A percentile compares a stretch with the other conserved stretches of the same genome.
phyloP scores from a whole-genome alignment of 2,329 filamentous ascomycete genomes.

The Lecanicillium sp. region DNA sequence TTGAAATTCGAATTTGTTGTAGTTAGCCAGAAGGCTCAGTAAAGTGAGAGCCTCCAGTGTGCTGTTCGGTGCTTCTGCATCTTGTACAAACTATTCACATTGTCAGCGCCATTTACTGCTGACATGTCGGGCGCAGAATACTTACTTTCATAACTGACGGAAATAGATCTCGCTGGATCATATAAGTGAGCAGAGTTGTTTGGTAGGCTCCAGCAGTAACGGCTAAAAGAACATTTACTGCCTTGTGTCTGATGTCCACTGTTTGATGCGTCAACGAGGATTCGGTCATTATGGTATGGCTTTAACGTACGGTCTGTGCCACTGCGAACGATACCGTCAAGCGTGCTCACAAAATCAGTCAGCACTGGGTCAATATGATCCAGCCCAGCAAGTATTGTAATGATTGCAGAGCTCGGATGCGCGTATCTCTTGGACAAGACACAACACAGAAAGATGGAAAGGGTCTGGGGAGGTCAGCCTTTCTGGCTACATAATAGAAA shows the following conservation, averaged over 20 bases:
- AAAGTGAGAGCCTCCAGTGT: constrained; percentile 72
- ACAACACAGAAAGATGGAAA: constrained; percentile 78
- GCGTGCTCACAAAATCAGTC: constrained; percentile 74
- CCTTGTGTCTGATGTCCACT: constrained; percentile 72
- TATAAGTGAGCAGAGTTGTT: constrained; percentile 87
- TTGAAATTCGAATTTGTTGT: constrained; percentile 98
- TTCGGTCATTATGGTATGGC: background rate
- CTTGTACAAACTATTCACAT: constrained; percentile 63
- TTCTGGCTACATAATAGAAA: background rate
- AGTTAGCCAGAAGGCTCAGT: constrained; percentile 83
- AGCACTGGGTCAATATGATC: constrained; percentile 83
- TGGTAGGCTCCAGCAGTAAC: constrained; percentile 92
- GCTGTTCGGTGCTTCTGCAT: constrained; percentile 56
- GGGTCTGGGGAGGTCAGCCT: constrained; percentile 52
- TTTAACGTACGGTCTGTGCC: constrained; percentile 56
- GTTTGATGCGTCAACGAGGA: background rate
- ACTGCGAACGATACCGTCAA: constrained; percentile 78
- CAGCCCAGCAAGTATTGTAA: constrained; percentile 79
- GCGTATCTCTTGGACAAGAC: constrained; percentile 85
- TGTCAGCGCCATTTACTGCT: background rate
- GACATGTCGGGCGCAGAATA: constrained; percentile 7
- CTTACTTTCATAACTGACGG: constrained; percentile 87
- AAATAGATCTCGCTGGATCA: constrained; percentile 90
- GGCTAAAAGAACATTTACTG: constrained; percentile 72
- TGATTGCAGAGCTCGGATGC: constrained; percentile 92